phyloP scores from a whole-genome alignment of 1,284 basidiomycete genomes.

The Moesziomyces sp. region DNA sequence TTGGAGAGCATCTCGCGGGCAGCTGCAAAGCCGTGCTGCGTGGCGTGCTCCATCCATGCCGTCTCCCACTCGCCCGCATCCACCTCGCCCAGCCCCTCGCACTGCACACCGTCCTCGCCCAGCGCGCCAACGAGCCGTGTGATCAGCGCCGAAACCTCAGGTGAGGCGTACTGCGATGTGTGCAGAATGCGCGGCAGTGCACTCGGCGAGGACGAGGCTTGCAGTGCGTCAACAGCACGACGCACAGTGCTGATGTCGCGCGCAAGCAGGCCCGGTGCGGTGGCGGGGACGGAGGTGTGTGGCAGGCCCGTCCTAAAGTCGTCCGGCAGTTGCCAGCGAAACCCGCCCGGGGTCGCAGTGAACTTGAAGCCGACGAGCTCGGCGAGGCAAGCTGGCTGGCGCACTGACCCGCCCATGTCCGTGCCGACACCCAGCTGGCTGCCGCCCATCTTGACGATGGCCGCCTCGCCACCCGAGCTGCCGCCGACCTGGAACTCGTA shows the following conservation, averaged over 20 bases:
- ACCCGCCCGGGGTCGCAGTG: not conserved
- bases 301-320: slow-evolving; percentile 45
- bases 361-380: slow-evolving; percentile 35
- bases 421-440: slow-evolving; percentile 47
- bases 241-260: slow-evolving; percentile 11
- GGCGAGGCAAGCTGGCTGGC: slow-evolving; percentile 49
- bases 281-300: slow-evolving; percentile 32
- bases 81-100: slow-evolving; percentile 12
- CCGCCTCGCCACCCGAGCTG: slow-evolving; percentile 50
- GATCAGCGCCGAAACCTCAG: slow-evolving; percentile 14
- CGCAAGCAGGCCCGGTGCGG: slow-evolving; percentile 26
- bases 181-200: slow-evolving; percentile 13
- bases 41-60: slow-evolving; percentile 29
- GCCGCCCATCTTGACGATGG: slow-evolving; percentile 40
- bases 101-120: not conserved
- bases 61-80: slow-evolving; percentile 13
- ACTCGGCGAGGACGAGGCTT: not conserved
- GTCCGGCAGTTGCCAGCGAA: slow-evolving; percentile 21
- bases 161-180: slow-evolving; percentile 22
- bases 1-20: slow-evolving; percentile 32
- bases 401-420: slow-evolving; percentile 54
- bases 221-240: not conserved
- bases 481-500: slow-evolving; percentile 53
- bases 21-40: slow-evolving; percentile 25
- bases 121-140: slow-evolving; percentile 3